Conservation (phyloP, 768 basidiomycete species). For the Panaeolus cyanescens region DNA sequence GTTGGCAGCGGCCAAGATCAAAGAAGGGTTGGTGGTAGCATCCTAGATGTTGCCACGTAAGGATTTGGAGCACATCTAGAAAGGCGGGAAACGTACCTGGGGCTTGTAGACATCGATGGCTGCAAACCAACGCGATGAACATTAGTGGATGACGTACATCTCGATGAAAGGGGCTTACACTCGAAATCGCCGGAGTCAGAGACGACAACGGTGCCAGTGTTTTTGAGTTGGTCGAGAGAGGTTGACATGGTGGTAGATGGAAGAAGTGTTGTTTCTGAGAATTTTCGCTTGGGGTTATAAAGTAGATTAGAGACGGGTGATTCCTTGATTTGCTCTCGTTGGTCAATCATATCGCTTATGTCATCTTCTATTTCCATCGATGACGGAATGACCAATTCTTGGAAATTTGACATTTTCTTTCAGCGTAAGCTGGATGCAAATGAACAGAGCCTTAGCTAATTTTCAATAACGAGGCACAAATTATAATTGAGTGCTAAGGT, state of each 20-base stretch:
- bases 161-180: conserved; percentile 43
- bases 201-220: conserved; percentile 93
- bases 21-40: conserved; percentile 97
- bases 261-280: conserved; percentile 1
- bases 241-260: conserved; percentile 64
- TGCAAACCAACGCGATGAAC: conserved; percentile 35
- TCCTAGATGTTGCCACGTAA: conserved; percentile 51
- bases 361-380: conserved; percentile 1
- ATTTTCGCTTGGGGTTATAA: conserved; percentile 2
- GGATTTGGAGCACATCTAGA: background rate
- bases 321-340: conserved; percentile 4
- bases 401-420: background rate
- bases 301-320: conserved; percentile 3
- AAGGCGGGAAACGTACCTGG: conserved; percentile 48
- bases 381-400: background rate
- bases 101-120: conserved; percentile 97
- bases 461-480: background rate
- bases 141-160: conserved; percentile 10
- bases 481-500: background rate
- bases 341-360: conserved; percentile 2
- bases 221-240: conserved; percentile 83
- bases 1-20: conserved; percentile 92
- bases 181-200: conserved; percentile 98
- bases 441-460: background rate
- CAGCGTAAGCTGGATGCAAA: background rate